Conservation (phyloP, 345 rosid genomes). For the Lagerstroemia speciosa region DNA sequence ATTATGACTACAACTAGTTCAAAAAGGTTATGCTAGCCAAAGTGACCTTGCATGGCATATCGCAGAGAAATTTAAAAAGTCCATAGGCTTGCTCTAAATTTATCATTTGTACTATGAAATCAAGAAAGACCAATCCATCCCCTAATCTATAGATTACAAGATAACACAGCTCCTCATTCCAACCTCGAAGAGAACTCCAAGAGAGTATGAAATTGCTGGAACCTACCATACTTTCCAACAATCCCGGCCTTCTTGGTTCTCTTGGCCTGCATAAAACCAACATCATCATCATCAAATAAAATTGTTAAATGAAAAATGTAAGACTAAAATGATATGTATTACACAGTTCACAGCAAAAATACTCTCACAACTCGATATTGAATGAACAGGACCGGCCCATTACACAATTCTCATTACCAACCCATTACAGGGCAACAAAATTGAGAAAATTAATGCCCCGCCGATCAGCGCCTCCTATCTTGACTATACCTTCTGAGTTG, state of each 20-base stretch:
- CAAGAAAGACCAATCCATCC: neutral
- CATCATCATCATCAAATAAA: neutral
- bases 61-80: neutral
- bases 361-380: neutral
- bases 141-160: neutral
- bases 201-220: neutral
- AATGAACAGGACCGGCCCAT: neutral
- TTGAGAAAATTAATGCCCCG: neutral
- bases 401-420: neutral
- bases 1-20: neutral
- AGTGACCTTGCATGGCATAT: too few species aligned
- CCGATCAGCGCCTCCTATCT: neutral
- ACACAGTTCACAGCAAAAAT: too few species aligned
- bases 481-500: neutral
- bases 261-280: constrained; percentile 22
- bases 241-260: constrained; percentile 32
- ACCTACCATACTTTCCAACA: constrained; percentile 28
- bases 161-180: neutral
- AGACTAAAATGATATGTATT: too few species aligned
- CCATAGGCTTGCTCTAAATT: neutral
- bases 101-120: neutral
- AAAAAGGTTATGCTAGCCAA: too few species aligned
- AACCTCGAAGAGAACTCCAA: neutral
- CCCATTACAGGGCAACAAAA: neutral
- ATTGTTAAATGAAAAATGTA: neutral